phyloP scores from a whole-genome alignment of 257 asterid species.

The Rauvolfia tetraphylla region DNA sequence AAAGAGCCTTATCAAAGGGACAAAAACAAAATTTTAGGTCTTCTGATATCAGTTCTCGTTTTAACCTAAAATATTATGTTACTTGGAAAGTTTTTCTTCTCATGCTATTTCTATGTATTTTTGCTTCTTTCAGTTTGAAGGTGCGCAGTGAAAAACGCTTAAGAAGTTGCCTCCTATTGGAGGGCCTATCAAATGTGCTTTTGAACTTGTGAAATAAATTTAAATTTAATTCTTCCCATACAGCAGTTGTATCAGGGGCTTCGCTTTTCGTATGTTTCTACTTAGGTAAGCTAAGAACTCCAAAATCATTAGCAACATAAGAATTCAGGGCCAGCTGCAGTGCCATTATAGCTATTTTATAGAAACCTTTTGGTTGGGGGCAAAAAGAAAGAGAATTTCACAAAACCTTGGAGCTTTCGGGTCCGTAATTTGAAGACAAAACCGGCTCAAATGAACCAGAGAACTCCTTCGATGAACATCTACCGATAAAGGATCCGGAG shows the following conservation, averaged over 20 bases:
- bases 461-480: slow-evolving; percentile 34
- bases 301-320: not conserved
- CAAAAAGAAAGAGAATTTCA: not conserved
- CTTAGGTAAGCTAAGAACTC: not conserved
- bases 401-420: slow-evolving; percentile 40
- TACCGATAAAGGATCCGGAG: slow-evolving; percentile 30
- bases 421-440: slow-evolving; percentile 27
- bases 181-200: not conserved
- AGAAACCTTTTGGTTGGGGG: not conserved
- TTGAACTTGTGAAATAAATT: not conserved
- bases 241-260: not conserved
- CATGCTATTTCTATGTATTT: not conserved
- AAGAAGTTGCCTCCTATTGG: not conserved
- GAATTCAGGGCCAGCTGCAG: not conserved
- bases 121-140: not conserved
- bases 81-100: not conserved
- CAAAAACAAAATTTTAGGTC: not conserved
- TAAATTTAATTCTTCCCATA: not conserved
- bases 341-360: not conserved
- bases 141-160: not conserved
- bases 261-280: not conserved
- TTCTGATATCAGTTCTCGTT: not conserved
- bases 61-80: not conserved
- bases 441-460: slow-evolving; percentile 26
- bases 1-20: not conserved